Evolutionary conservation across 306 rosid genomes (phyloP), one percentile per base, ranked within the genome.

Genomic region (Glycine latifolia): DNA sequence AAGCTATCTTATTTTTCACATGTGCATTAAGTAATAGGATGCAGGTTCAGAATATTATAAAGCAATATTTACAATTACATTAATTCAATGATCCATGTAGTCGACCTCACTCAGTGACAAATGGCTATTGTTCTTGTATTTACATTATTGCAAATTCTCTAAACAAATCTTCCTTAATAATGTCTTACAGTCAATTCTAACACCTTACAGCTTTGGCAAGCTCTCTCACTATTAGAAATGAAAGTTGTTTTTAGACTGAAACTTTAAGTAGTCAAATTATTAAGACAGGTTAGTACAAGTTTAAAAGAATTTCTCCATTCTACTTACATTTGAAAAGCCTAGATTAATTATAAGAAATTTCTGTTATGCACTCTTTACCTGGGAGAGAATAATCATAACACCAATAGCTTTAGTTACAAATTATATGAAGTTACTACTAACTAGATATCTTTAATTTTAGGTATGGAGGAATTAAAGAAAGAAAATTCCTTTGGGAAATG

Each of bases 1-100:
- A 9, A 67, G 72, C 72, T 41, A 68, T 46, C 56, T 46, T 16
- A 46, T 46, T 46, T 69, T 46, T 46, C 56, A 44, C 46, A 7
- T 5, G 37, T 46, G 39, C 56, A 67, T 67, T 67, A 43, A 67
- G 53, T 67, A 44, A 67, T 44, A 67, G 15, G n/a, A 67, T 35
- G 41, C 54, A 37, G 17, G 48, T 35, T 63, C 47, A 35, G 44
- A 35, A 33, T 63, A 13, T 44, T 15, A 44, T 43, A n/a, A n/a
- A 67, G 43, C 43, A 41, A 43, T 67, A 67, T 67, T 26, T 26
- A 26, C 31, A 26, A 26, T 67, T 43, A 43, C 35, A 9, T 44
- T 54, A n/a, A 1, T 54, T 16, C 20, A 54, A n/a, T 54, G 20
- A 6, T n/a, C 9, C 8, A 5, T 5, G 60, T 54, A 54, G 39